A percentile compares a stretch with the other conserved stretches of the same genome.
Conservation (phyloP, 805 yeast species). For the Kodamaea sagamina region DNA sequence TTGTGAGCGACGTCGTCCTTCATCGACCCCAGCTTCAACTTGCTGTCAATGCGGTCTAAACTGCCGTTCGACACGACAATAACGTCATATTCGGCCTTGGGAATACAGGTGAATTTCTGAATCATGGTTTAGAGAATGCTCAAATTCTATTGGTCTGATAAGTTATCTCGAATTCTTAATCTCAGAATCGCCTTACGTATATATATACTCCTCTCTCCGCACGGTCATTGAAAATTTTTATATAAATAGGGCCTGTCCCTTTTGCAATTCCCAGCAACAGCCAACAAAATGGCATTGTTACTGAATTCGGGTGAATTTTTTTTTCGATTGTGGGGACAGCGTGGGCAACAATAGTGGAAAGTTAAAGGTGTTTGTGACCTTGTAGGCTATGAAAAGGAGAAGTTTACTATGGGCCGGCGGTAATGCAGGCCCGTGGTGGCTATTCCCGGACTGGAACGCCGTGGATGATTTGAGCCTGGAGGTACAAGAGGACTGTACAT, state of each 20-base stretch:
- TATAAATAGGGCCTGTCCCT: slow-evolving; percentile 8
- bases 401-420: neutral
- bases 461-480: no score
- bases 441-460: no score
- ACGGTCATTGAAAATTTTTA: neutral
- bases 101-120: slow-evolving; percentile 37
- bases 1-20: slow-evolving; percentile 25
- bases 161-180: slow-evolving; percentile 9
- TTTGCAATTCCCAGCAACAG: neutral
- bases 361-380: slow-evolving; percentile 1
- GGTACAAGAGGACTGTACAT: no score
- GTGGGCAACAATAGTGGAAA: neutral
- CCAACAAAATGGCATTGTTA: no score
- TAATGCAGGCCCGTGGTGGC: no score
- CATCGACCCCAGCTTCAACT: slow-evolving; percentile 12
- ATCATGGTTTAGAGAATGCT: slow-evolving; percentile 26
- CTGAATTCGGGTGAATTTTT: no score
- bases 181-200: slow-evolving; percentile 14
- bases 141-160: slow-evolving; percentile 29
- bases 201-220: slow-evolving; percentile 11
- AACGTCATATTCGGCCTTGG: slow-evolving; percentile 34
- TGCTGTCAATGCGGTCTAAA: slow-evolving; percentile 30
- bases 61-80: slow-evolving; percentile 39
- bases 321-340: neutral
- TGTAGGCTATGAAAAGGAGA: neutral